phyloP scores from a whole-genome alignment of 2,329 filamentous ascomycete species.

The Xylariaceae sp. region DNA sequence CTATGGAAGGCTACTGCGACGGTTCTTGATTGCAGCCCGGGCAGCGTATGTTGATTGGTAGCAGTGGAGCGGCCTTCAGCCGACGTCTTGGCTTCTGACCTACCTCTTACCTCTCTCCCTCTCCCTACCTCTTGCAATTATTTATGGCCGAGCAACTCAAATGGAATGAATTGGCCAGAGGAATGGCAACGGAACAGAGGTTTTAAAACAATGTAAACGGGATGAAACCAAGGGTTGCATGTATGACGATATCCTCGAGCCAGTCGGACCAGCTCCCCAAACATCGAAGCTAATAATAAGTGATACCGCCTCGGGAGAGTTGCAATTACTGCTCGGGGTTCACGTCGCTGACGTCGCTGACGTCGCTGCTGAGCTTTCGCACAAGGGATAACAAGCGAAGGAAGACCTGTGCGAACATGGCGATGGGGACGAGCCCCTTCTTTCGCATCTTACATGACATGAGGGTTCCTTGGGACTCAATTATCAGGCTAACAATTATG shows the following conservation, averaged over 20 bases:
- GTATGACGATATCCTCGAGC: slow-evolving; percentile 32
- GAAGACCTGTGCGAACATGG: slow-evolving; percentile 25
- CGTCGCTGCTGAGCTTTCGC: slow-evolving; percentile 20
- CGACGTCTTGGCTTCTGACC: slow-evolving; percentile 21
- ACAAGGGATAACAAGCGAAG: slow-evolving; percentile 14
- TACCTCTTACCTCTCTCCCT: slow-evolving; percentile 6
- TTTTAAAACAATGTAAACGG: slow-evolving; percentile 24
- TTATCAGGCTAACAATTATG: slow-evolving; percentile 13
- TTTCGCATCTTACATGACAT: slow-evolving; percentile 1
- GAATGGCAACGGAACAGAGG: slow-evolving; percentile 21
- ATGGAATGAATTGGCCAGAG: slow-evolving; percentile 15
- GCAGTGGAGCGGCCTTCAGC: slow-evolving; percentile 22
- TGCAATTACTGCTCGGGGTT: slow-evolving; percentile 17
- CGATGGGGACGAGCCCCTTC: slow-evolving; percentile 13
- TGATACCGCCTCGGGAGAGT: slow-evolving; percentile 25
- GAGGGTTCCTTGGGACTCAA: slow-evolving; percentile 21
- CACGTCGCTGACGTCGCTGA: slow-evolving; percentile 29
- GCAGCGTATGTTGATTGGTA: slow-evolving; percentile 16
- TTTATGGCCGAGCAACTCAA: slow-evolving; percentile 20
- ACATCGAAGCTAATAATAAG: slow-evolving; percentile 24
- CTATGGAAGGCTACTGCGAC: slow-evolving; percentile 7
- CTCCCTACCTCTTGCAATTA: slow-evolving; percentile 6
- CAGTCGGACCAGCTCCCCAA: slow-evolving; percentile 27
- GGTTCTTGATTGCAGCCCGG: slow-evolving; percentile 11
- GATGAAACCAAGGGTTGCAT: slow-evolving; percentile 33